Conservation (phyloP, 2,329 filamentous ascomycete genomes). For the Cladorrhinum sp. region DNA sequence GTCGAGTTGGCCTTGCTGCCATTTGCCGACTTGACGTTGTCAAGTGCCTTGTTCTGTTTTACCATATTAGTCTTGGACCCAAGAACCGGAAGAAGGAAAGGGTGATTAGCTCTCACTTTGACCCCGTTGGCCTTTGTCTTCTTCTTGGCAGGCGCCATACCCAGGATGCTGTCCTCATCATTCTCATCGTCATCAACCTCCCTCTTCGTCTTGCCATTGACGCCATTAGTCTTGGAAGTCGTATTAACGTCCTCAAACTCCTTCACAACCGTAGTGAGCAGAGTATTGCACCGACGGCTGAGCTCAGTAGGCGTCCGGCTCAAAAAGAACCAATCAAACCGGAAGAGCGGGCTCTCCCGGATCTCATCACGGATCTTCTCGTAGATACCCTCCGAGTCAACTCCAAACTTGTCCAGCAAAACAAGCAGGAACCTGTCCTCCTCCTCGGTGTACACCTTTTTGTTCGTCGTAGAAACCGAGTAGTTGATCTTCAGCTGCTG, state of each 20-base stretch:
- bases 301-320: slow-evolving; percentile 92
- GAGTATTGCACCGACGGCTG: slow-evolving; percentile 84
- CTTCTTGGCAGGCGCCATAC: slow-evolving; percentile 86
- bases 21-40: slow-evolving; percentile 71
- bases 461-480: slow-evolving; percentile 97
- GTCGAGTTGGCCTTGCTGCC: slow-evolving; percentile 73
- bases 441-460: slow-evolving; percentile 98
- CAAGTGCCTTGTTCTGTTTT: slow-evolving; percentile 83
- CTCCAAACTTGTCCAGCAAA: slow-evolving; percentile 84
- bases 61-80: too few relatives aligned
- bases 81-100: too few relatives aligned
- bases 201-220: slow-evolving; percentile 69
- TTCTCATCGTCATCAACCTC: slow-evolving; percentile 78
- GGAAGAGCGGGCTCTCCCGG: slow-evolving; percentile 87
- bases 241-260: slow-evolving; percentile 76
- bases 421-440: slow-evolving; percentile 95
- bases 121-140: slow-evolving; percentile 78
- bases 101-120: slow-evolving; percentile 80
- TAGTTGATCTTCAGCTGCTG: slow-evolving; percentile 99
- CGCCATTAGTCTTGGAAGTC: slow-evolving; percentile 40
- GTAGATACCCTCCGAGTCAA: slow-evolving; percentile 86
- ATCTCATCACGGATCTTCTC: slow-evolving; percentile 98
- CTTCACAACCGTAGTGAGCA: slow-evolving; percentile 89
- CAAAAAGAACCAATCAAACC: slow-evolving; percentile 99
- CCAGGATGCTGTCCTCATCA: slow-evolving; percentile 76